Evolutionary conservation across 768 basidiomycete species (phyloP).

Genomic region (Clavulina sp.): DNA sequence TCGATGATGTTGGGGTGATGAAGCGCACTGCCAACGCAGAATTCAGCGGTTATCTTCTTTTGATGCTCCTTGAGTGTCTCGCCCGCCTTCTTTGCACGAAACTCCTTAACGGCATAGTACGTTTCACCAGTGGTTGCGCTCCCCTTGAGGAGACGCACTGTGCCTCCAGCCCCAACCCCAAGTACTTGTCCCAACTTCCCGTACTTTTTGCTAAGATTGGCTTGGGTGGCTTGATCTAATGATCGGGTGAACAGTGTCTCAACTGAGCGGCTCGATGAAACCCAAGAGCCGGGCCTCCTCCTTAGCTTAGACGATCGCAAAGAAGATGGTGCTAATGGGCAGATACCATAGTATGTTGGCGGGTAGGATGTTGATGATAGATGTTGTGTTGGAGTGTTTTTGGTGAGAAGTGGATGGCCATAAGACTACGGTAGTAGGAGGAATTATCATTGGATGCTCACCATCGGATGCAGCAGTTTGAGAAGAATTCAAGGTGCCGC

Average conservation of each 20-base stretch:
- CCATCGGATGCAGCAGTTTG: too few species aligned
- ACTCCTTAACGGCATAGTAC: constrained; percentile 95
- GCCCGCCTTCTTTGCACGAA: constrained; percentile 71
- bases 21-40: constrained; percentile 27
- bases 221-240: constrained; percentile 67
- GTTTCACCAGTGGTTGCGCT: constrained; percentile 61
- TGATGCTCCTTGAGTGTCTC: constrained; percentile 96
- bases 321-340: too few species aligned
- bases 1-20: constrained; percentile 29
- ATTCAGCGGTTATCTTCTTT: constrained; percentile 93
- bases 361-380: too few species aligned
- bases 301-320: too few species aligned
- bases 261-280: constrained; percentile 6
- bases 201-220: constrained; percentile 94
- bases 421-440: too few species aligned
- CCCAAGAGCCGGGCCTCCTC: too few species aligned
- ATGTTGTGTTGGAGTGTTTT: too few species aligned
- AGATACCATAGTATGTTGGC: too few species aligned
- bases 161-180: constrained; percentile 90
- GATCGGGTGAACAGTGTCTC: constrained; percentile 26
- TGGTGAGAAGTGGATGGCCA: too few species aligned
- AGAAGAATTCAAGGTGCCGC: too few species aligned
- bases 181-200: constrained; percentile 96
- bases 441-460: too few species aligned
- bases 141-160: constrained; percentile 88